A percentile compares a stretch with the other conserved stretches of the same genome.
Evolutionary conservation across 2,329 filamentous ascomycete genomes (phyloP).

Genomic region (Stagonosporopsis chrysanthemi): DNA sequence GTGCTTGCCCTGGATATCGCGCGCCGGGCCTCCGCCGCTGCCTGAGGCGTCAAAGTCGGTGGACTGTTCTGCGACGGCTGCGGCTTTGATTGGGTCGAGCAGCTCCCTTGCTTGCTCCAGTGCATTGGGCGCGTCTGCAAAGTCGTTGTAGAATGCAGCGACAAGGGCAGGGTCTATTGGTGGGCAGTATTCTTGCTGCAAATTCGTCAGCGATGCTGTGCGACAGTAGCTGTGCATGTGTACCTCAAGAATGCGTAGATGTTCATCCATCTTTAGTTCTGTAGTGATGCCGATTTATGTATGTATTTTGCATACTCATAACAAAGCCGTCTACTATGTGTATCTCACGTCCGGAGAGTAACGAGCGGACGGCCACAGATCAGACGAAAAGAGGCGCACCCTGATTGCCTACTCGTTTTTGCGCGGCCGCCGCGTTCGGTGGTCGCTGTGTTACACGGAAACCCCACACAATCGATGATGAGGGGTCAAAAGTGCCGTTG

Average conservation of each 20-base stretch:
- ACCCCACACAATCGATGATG: slow-evolving; percentile 1
- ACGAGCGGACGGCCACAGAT: neutral
- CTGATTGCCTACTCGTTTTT: neutral
- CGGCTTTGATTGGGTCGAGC: slow-evolving; percentile 70
- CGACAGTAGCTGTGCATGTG: slow-evolving; percentile 9
- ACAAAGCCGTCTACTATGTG: neutral
- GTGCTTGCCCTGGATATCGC: slow-evolving; percentile 27
- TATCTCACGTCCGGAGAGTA: neutral
- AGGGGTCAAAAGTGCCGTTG: slow-evolving; percentile 9
- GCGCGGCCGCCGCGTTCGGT: neutral
- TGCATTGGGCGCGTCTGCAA: slow-evolving; percentile 64
- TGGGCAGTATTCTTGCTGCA: slow-evolving; percentile 73
- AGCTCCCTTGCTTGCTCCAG: slow-evolving; percentile 64
- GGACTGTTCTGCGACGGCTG: slow-evolving; percentile 72
- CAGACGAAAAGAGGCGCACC: neutral
- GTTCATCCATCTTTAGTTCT: slow-evolving; percentile 47
- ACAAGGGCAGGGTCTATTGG: slow-evolving; percentile 80
- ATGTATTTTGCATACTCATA: slow-evolving; percentile 39
- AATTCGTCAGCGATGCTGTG: slow-evolving; percentile 22
- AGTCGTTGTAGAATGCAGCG: slow-evolving; percentile 77
- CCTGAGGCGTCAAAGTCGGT: slow-evolving; percentile 82
- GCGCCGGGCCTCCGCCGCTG: slow-evolving; percentile 58
- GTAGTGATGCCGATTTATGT: slow-evolving; percentile 32
- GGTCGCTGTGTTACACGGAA: neutral
- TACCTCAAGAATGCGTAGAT: slow-evolving; percentile 45